Base-by-base conservation (phyloP, 2,329 filamentous ascomycete species). In the Colletotrichum liriopes region DNA sequence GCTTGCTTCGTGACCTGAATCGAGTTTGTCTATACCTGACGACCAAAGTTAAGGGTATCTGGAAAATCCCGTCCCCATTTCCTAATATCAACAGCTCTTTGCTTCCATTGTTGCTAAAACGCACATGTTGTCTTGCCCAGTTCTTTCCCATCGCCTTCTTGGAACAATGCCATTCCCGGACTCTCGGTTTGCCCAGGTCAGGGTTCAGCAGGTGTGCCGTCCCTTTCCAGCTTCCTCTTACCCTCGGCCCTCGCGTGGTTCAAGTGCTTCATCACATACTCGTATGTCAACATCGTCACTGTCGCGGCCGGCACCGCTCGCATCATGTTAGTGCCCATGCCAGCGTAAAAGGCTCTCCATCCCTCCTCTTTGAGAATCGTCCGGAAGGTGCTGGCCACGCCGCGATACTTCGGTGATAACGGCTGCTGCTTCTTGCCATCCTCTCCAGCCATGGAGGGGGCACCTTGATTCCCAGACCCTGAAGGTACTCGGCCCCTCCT, bases 311-410 rank as follows among this genome's bases (percentile, higher is more conserved):
- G 96, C 16, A 99, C 93, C 9, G 96, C 96, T 68, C 96, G 90
- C 87, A 98, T 94, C 91, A 99, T 94, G 83, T 99, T 99, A 60
- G 96, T 98, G 47, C 96, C 96, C 87, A 99, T 94, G 45, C 96
- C 96, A 32, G 95, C 96, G 81, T 99, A 99, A 78, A 99, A 98
- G 4, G 96, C 96, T 74, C 93, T 89, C 95, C 96, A 98, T 8
- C 96, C 96, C 82, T 99, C 96, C 82, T 99, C 96, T 43, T 86
- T 86, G 47, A 98, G 84, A 73, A 99, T 98, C 3, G 92, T 95
- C 74, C 91, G 90, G 81, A 93, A 96, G 0, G 96, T 98, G 79
- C 89, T 91, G 55, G 95, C 82, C 43, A 98, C 90, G 55, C 96
- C 96, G 75, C 86, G 89, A 81, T 99, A 98, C 76, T 88, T 90